These are phyloP conservation scores for Francoa sonchifolia DNA, from an alignment of 441 rosid genomes.

Conservation along the genomic window DNA sequence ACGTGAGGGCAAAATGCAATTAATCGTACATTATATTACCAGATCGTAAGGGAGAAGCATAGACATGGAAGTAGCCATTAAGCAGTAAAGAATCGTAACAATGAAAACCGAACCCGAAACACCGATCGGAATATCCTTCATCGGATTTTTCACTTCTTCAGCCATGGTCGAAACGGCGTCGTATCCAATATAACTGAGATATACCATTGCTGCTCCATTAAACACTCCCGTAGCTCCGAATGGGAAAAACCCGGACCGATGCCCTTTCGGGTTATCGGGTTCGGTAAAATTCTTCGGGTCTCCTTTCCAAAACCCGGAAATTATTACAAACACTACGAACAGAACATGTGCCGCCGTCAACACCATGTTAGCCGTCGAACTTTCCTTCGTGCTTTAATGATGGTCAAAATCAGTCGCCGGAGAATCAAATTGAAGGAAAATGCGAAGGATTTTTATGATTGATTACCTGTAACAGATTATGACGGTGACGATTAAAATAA, in stretches of 20 bases:
- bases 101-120: slow-evolving; percentile 71
- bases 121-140: slow-evolving; percentile 74
- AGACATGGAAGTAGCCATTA: slow-evolving; percentile 92
- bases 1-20: too few species aligned
- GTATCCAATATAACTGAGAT: slow-evolving; percentile 80
- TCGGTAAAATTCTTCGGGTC: slow-evolving; percentile 40
- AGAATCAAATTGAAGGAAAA: not conserved
- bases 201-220: slow-evolving; percentile 74
- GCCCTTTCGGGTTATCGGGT: slow-evolving; percentile 32
- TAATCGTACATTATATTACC: slow-evolving; percentile 27
- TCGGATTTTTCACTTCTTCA: slow-evolving; percentile 72
- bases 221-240: slow-evolving; percentile 62
- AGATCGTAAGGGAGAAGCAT: slow-evolving; percentile 78
- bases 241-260: slow-evolving; percentile 64
- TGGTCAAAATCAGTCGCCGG: too few species aligned
- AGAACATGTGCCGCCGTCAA: slow-evolving; percentile 59
- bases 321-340: slow-evolving; percentile 60
- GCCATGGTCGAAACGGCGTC: slow-evolving; percentile 97
- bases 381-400: slow-evolving; percentile 47
- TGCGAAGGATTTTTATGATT: not conserved
- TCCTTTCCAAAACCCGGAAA: slow-evolving; percentile 62
- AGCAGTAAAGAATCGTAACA: slow-evolving; percentile 71
- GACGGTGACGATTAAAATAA: slow-evolving; percentile 47
- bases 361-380: slow-evolving; percentile 65
- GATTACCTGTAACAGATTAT: slow-evolving; percentile 51